A percentile compares a stretch with the other conserved stretches of the same genome.
phyloP scores from a whole-genome alignment of 768 basidiomycete species.

The Agaricus subrufescens region DNA sequence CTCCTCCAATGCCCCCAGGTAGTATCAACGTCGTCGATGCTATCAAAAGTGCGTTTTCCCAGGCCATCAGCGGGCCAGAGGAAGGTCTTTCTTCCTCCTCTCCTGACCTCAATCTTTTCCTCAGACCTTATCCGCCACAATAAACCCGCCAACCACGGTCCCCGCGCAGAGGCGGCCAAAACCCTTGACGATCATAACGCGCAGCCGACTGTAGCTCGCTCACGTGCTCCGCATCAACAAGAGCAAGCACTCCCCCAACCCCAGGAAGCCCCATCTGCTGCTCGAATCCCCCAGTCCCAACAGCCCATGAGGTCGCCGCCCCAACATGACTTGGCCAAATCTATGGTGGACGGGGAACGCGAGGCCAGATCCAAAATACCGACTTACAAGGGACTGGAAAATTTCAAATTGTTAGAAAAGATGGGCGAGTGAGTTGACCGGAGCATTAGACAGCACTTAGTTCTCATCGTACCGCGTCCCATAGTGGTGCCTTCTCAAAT shows the following conservation, averaged over 20 bases:
- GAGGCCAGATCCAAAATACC: constrained; percentile 77
- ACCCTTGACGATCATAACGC: constrained; percentile 15
- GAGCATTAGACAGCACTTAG: constrained; percentile 14
- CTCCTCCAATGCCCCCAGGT: constrained; percentile 48
- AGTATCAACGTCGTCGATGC: constrained; percentile 66
- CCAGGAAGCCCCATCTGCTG: constrained; percentile 14
- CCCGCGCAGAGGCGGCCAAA: constrained; percentile 8
- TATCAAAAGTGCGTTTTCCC: constrained; percentile 68
- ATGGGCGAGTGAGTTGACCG: constrained; percentile 83
- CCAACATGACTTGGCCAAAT: constrained; percentile 47
- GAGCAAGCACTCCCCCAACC: constrained; percentile 26
- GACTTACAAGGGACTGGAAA: constrained; percentile 78
- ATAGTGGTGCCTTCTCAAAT: constrained; percentile 94
- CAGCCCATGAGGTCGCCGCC: constrained; percentile 23
- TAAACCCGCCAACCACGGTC: constrained; percentile 51
- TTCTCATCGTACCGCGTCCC: constrained; percentile 10
- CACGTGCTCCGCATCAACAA: constrained; percentile 25
- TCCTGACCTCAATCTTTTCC: constrained; percentile 12
- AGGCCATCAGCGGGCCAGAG: constrained; percentile 5
- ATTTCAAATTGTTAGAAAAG: constrained; percentile 71
- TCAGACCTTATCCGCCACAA: constrained; percentile 82
- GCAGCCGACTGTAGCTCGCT: constrained; percentile 16
- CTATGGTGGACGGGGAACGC: constrained; percentile 72
- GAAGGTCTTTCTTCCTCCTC: not conserved
- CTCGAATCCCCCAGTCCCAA: constrained; percentile 18